Percentiles rank a stretch among this genome's conserved stretches.
phyloP scores from a whole-genome alignment of 1,139 yeast species.

The Taphrina sp. region DNA sequence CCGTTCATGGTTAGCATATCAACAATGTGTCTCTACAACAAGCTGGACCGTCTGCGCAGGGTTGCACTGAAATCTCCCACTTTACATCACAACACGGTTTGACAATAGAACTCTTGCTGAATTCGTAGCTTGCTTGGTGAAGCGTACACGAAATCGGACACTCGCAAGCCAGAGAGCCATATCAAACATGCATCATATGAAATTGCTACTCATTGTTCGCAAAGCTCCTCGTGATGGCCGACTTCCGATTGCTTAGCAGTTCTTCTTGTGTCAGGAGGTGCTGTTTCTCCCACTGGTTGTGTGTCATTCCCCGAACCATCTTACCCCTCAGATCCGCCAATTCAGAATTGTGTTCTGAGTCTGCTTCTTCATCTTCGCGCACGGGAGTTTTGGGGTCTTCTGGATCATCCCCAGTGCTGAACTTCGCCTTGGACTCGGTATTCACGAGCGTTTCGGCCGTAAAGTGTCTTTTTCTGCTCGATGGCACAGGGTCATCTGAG shows the following conservation, averaged over 20 bases:
- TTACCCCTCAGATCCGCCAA: constrained; percentile 2
- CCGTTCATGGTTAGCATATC: no score
- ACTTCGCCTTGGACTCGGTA: background rate
- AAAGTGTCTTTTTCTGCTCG: background rate
- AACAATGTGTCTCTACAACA: no score
- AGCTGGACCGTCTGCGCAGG: no score
- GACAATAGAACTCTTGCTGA: no score
- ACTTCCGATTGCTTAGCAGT: constrained; percentile 13
- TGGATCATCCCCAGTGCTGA: constrained; percentile 19
- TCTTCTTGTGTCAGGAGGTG: constrained; percentile 26
- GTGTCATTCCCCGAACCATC: constrained; percentile 13
- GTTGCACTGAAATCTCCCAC: no score
- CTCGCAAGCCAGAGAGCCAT: no score
- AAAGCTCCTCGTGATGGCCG: constrained; percentile 20
- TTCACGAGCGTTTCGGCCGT: background rate
- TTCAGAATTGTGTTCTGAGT: background rate
- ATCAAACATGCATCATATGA: no score
- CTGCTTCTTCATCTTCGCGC: background rate
- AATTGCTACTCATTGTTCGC: no score
- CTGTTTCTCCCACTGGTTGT: constrained; percentile 21
- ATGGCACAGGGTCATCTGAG: constrained; percentile 6
- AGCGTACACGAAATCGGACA: no score
- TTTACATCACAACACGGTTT: no score
- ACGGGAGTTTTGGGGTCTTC: constrained; percentile 12
- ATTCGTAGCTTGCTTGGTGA: no score